Conservation (phyloP, 2,329 filamentous ascomycete species). For the Fusarium humuli region DNA sequence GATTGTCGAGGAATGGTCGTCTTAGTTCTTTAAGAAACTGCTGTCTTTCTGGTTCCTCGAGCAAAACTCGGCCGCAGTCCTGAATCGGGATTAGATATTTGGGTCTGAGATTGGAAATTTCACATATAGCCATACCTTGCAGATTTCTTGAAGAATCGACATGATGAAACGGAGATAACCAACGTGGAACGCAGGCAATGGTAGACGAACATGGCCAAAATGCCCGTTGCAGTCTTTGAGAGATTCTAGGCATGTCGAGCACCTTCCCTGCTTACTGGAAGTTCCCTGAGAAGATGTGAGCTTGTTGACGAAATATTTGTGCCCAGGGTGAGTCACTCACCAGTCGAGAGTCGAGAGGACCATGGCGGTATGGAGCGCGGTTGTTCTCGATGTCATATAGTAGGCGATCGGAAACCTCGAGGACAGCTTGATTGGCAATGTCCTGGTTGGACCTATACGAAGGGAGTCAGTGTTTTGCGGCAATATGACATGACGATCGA, state of each 20-base stretch:
- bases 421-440: constrained; percentile 93
- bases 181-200: constrained; percentile 93
- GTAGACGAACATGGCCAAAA: constrained; percentile 92
- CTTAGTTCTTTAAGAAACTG: constrained; percentile 83
- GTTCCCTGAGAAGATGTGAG: constrained; percentile 68
- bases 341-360: constrained; percentile 87
- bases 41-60: constrained; percentile 83
- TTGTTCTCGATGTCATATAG: constrained; percentile 90
- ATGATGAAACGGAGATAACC: constrained; percentile 96
- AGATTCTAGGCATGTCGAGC: constrained; percentile 84
- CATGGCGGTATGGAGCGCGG: constrained; percentile 80
- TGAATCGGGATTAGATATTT: constrained; percentile 45
- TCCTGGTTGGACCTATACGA: constrained; percentile 82
- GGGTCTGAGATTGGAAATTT: neutral
- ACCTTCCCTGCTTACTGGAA: constrained; percentile 83
- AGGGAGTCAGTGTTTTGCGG: neutral
- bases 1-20: constrained; percentile 84
- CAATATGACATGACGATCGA: neutral
- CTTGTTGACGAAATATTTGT: neutral
- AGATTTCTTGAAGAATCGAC: constrained; percentile 92
- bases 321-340: constrained; percentile 50
- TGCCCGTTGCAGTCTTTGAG: constrained; percentile 92
- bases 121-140: constrained; percentile 68
- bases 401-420: constrained; percentile 93
- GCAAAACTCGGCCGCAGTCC: constrained; percentile 85